These are phyloP conservation scores for Trypanosoma vivax DNA, from an alignment of 208 protist genomes.

Conservation along the genomic window DNA sequence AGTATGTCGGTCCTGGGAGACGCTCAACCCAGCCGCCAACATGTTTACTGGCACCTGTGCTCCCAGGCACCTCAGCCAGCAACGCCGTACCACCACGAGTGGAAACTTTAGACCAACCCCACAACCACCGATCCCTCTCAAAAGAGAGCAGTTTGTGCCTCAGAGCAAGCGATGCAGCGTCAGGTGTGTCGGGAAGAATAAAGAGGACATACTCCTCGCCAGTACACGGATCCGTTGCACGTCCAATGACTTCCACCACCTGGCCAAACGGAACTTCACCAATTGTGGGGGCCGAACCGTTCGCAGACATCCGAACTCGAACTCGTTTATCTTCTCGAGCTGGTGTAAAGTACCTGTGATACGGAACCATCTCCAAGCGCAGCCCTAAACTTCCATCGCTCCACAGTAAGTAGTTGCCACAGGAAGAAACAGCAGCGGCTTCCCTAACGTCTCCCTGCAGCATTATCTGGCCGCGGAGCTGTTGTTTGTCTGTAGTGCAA, in stretches of 20 bases:
- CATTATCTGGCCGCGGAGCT: constrained; percentile 7
- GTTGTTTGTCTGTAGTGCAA: background rate
- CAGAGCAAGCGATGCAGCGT: constrained; percentile 16
- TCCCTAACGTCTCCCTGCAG: constrained; percentile 43
- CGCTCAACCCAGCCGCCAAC: constrained; percentile 1
- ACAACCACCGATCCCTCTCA: constrained; percentile 38
- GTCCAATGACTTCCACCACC: constrained; percentile 48
- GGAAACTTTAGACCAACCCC: constrained; percentile 72
- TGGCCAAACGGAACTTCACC: constrained; percentile 53
- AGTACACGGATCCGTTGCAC: constrained; percentile 42
- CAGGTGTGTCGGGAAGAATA: constrained; percentile 27
- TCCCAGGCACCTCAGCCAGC: constrained; percentile 19
- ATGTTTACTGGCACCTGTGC: background rate
- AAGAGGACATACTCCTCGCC: constrained; percentile 60
- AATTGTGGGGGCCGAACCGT: constrained; percentile 61
- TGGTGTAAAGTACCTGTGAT: constrained; percentile 41
- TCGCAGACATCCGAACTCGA: constrained; percentile 59
- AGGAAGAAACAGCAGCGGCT: constrained; percentile 45
- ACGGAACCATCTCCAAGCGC: constrained; percentile 39
- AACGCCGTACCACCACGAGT: constrained; percentile 41
- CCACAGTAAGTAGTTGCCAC: constrained; percentile 48
- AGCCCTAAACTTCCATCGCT: constrained; percentile 42
- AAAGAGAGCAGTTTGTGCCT: constrained; percentile 33
- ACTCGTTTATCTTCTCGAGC: constrained; percentile 30
- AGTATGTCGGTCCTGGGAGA: constrained; percentile 36